Percentiles rank a stretch among this genome's conserved stretches.
phyloP scores from a whole-genome alignment of 129 eudicot species.

The Tagetes patula region DNA sequence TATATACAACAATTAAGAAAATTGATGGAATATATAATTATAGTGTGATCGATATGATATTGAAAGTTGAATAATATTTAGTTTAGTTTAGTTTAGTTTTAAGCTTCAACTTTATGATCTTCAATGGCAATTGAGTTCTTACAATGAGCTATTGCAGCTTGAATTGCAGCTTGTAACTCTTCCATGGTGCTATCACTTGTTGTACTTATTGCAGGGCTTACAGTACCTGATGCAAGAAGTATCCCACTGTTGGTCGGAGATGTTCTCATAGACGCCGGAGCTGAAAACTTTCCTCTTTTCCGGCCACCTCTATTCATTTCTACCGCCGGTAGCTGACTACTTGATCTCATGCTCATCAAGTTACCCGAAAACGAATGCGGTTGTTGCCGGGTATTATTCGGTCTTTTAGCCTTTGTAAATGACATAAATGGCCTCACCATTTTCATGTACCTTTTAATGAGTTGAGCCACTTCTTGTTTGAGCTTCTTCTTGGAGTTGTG shows the following conservation, averaged over 20 bases:
- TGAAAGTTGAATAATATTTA: too few species aligned
- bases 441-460: conserved; percentile 69
- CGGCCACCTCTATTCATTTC: conserved; percentile 48
- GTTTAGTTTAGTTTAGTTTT: not conserved
- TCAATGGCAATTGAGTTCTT: conserved; percentile 73
- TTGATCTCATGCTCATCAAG: conserved; percentile 36
- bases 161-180: conserved; percentile 89
- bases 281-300: conserved; percentile 64
- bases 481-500: conserved; percentile 48
- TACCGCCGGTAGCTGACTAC: conserved; percentile 20
- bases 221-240: conserved; percentile 46
- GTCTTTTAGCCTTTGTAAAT: conserved; percentile 36
- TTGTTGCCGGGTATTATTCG: conserved; percentile 26
- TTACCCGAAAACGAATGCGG: conserved; percentile 63
- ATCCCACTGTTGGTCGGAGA: conserved; percentile 84
- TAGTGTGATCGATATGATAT: too few species aligned
- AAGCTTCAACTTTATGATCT: conserved; percentile 49
- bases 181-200: conserved; percentile 88
- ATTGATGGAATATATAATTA: not conserved
- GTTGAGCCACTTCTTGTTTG: conserved; percentile 55
- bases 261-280: conserved; percentile 77
- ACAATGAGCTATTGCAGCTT: conserved; percentile 97
- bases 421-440: conserved; percentile 70
- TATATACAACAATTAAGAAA: conserved; percentile 27
- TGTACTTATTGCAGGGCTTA: conserved; percentile 34